Evolutionary conservation across 306 rosid genomes (phyloP), one percentile per base, ranked within the genome.

Genomic region (Geum urbanum): DNA sequence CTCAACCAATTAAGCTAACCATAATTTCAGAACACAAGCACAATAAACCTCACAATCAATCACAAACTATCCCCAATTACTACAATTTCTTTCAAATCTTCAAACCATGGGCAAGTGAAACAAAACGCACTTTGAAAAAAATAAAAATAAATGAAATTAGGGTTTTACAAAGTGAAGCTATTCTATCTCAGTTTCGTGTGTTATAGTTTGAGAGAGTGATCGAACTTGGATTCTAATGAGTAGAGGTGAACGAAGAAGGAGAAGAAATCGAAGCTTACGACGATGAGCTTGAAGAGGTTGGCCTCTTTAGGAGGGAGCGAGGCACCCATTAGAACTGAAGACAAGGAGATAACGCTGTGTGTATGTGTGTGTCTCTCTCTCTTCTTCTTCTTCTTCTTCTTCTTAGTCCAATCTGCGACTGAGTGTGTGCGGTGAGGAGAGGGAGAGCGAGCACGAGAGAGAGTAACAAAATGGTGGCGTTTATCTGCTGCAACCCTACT

Each of bases 251-350:
- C 64, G 47, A 35, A 9, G 27, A 48, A 76, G 18, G 22, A 37
- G 43, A 71, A 68, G 37, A 47, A 75, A 84, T 76, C 83, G 85
- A 71, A 73, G 81, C 90, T 92, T 88, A 90, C 98, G 67, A 92
- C 98, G 81, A 92, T 88, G 87, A 90, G 97, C 85, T 92, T 92
- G 96, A 92, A 92, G 85, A 92, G 97, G 83, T 88, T 92, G 74
- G 96, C 90, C 86, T 92, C 98, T 60, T 82, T 92, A 39, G 94
- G 80, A 11, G 97, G 98, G 46, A 92, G 92, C 39, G 97, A 84
- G 76, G 94, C 97, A 55, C 96, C 98, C 98, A 92, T 92, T 82
- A 84, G 37, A 32, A 32, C 66, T 74, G 81, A 74, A 4, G 82
- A 50, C 22, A 37, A 62, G 57, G 63, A 59, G 72, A 41, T 22